Evolutionary conservation across 148 eudicot species (phyloP), one percentile per base, ranked within the genome.

Genomic region (Silene uniflora): DNA sequence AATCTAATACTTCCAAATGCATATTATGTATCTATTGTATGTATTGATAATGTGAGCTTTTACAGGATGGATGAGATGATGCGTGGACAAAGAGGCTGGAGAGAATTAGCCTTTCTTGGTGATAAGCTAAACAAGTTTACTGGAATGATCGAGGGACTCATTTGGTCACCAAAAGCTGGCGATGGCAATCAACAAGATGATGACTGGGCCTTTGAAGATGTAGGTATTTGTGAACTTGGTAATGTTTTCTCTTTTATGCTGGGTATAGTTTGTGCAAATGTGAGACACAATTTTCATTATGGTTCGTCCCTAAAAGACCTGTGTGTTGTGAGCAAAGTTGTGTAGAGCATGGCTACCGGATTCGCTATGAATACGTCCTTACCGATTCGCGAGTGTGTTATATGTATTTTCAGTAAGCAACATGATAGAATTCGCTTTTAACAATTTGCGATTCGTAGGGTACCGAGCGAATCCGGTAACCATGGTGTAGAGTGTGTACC

Each of bases 1-100:
- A 35, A 2, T 32, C 14, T 49, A 19, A 10, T 63, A 39, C 35
- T 16, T 27, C 73, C 69, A 29, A 14, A 23, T 16, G 39, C 44
- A 56, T 47, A 54, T 66, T 16, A 66, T 0, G 29, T 42, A 32
- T 62, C 11, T 22, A 23, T 71, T 76, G 25, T 25, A 21, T 61
- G 19, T 46, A 66, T 46, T 73, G 13, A 72, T 47, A 14, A 71
- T 69, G 68, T 76, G 32, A 47, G 76, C 64, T 75, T 58, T 60
- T 85, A 86, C 88, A 96, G 99, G 86, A 96, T 96, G 99, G 99
- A 96, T 85, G 99, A 96, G 76, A 96, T 96, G 99, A 96, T 96
- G 99, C 94, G 94, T 79, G 99, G 99, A 67, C 99, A 96, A 84
- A 85, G 99, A 89, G 99, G 99, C 27, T 96, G 99, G 99, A 89